A percentile compares a stretch with the other conserved stretches of the same genome.
These are phyloP conservation scores for Dryadomyces quercivorus DNA, from an alignment of 2,329 filamentous ascomycete species.

Conservation along the genomic window DNA sequence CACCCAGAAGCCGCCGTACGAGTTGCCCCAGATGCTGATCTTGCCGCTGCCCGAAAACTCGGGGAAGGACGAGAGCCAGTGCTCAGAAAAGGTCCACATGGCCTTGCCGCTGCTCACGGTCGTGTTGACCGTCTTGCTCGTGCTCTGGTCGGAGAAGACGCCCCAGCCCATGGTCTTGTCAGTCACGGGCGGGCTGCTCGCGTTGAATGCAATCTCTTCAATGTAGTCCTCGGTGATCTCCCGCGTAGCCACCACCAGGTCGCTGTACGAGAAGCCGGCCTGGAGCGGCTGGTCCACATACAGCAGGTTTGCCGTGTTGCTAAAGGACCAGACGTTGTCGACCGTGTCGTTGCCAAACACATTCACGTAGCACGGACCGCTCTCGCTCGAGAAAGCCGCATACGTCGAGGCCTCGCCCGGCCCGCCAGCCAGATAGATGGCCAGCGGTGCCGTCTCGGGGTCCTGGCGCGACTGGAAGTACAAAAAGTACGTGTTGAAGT, in stretches of 20 bases:
- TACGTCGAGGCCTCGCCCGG: constrained; percentile 26
- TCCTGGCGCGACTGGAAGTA: constrained; percentile 42
- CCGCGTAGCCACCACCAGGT: not conserved
- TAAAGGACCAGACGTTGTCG: constrained; percentile 6
- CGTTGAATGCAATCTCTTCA: not conserved
- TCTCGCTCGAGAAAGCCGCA: constrained; percentile 26
- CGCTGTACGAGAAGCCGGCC: constrained; percentile 8
- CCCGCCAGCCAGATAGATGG: constrained; percentile 26
- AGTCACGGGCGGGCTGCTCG: not conserved
- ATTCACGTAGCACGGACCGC: constrained; percentile 24
- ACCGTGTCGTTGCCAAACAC: not conserved
- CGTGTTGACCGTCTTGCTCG: constrained; percentile 3
- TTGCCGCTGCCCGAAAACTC: constrained; percentile 37
- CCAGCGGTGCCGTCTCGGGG: constrained; percentile 18
- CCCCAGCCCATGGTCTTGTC: constrained; percentile 14
- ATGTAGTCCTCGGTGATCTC: not conserved
- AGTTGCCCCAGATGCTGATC: constrained; percentile 40
- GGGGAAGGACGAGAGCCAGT: not conserved
- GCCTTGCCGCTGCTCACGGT: constrained; percentile 4
- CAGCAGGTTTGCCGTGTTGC: constrained; percentile 6
- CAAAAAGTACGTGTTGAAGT: constrained; percentile 54
- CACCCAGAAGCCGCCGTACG: constrained; percentile 47
- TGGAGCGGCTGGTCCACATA: constrained; percentile 9
- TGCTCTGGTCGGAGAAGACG: constrained; percentile 7
- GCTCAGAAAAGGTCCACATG: not conserved